Percentiles rank a stretch among this genome's conserved stretches.
Conservation (phyloP, 202 grass and related monocot species). For the Zoysia matrella region DNA sequence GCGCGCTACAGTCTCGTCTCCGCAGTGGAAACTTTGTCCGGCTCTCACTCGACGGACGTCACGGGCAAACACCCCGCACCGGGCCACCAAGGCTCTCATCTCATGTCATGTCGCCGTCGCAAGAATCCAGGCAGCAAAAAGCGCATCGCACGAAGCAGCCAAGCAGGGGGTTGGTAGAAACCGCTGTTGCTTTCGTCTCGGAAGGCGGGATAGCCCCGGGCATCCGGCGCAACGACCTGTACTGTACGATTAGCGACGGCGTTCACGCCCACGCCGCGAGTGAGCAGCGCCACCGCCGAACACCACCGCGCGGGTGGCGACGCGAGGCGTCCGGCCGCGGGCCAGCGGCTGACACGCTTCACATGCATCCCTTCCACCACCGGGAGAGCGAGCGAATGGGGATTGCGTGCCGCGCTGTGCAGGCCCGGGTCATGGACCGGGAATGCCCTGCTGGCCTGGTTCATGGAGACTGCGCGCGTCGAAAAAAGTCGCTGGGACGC, state of each 20-base stretch:
- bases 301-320: neutral
- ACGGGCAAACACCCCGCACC: constrained; percentile 28
- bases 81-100: neutral
- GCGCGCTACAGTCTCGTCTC: neutral
- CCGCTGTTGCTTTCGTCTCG: neutral
- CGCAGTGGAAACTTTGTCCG: constrained; percentile 29
- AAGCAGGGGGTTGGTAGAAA: neutral
- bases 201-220: neutral
- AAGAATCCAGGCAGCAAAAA: neutral
- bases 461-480: too few relatives aligned
- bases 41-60: neutral
- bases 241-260: neutral
- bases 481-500: constrained; percentile 30
- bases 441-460: too few relatives aligned
- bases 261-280: neutral
- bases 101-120: constrained; percentile 28
- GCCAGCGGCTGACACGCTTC: constrained; percentile 41
- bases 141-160: neutral
- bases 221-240: neutral
- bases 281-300: neutral
- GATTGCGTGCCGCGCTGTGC: constrained; percentile 27
- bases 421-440: too few relatives aligned
- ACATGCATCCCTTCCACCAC: neutral
- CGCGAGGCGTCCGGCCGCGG: neutral
- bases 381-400: neutral